Evolutionary conservation across 2,329 filamentous ascomycete species (phyloP).

Genomic region (Pseudopithomyces maydicus): DNA sequence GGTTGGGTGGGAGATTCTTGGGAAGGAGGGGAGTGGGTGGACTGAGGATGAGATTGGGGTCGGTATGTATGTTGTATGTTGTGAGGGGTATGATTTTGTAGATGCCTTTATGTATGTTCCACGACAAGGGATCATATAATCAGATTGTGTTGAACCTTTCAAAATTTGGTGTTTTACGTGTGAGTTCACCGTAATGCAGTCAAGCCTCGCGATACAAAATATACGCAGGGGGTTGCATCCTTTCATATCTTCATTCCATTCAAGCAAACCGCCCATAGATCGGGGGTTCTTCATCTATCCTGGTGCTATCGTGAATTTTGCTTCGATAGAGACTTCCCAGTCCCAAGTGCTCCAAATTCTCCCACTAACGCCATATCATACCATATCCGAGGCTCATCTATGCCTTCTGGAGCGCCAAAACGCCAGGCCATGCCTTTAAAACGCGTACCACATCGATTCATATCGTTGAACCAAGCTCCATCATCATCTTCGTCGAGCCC

Average conservation of each 20-base stretch:
- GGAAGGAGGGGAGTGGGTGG: slow-evolving; percentile 22
- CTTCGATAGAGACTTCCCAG: background rate
- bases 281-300: background rate
- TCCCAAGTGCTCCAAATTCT: background rate
- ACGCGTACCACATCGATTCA: background rate
- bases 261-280: background rate
- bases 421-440: slow-evolving; percentile 8
- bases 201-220: too few relatives aligned
- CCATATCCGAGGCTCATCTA: background rate
- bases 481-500: background rate
- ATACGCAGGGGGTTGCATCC: background rate
- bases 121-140: too few relatives aligned
- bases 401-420: slow-evolving; percentile 9
- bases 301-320: background rate
- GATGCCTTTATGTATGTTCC: background rate
- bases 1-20: slow-evolving; percentile 62
- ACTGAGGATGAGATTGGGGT: background rate
- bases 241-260: background rate
- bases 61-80: background rate
- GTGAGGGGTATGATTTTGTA: too few relatives aligned
- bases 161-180: too few relatives aligned
- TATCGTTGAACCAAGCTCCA: background rate
- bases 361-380: background rate
- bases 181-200: background rate
- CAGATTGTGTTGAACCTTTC: too few relatives aligned